A percentile compares a stretch with the other conserved stretches of the same genome.
phyloP scores from a whole-genome alignment of 169 alveolate species.

The Babesia divergens region DNA sequence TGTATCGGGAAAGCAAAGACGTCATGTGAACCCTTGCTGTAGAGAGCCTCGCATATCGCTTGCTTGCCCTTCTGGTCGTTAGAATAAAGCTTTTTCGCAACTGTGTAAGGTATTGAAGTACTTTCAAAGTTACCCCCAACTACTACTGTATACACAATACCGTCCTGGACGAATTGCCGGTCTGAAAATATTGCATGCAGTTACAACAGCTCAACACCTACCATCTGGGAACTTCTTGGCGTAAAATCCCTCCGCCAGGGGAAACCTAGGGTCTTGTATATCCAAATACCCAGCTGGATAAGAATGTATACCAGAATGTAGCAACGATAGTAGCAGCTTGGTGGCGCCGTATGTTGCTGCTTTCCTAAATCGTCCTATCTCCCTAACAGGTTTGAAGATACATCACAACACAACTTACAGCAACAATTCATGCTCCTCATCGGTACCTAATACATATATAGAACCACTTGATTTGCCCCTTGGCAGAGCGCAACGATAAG shows the following conservation, averaged over 20 bases:
- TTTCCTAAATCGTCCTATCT: conserved; percentile 38
- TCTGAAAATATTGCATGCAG: conserved; percentile 4
- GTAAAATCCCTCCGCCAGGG: conserved; percentile 27
- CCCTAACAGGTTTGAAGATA: conserved; percentile 9
- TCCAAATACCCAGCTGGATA: conserved; percentile 26
- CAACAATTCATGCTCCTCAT: conserved; percentile 37
- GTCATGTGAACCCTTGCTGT: conserved; percentile 49
- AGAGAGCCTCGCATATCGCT: conserved; percentile 71
- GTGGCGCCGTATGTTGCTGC: conserved; percentile 27
- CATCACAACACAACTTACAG: conserved; percentile 4
- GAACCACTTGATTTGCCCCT: neutral
- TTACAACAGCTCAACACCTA: conserved; percentile 2
- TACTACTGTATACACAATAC: conserved; percentile 53
- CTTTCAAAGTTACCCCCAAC: conserved; percentile 2
- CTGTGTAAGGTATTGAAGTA: conserved; percentile 35
- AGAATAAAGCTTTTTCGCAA: conserved; percentile 69
- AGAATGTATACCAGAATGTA: conserved; percentile 10
- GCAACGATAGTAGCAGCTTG: conserved; percentile 9
- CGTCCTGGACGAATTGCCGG: conserved; percentile 51
- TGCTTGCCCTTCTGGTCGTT: conserved; percentile 76
- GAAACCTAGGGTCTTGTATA: conserved; percentile 1
- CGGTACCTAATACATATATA: conserved; percentile 28
- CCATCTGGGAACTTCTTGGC: conserved; percentile 48
- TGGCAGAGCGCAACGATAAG: conserved; percentile 39
- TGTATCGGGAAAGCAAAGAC: conserved; percentile 67